Evolutionary conservation across 2,329 filamentous ascomycete genomes (phyloP).

Genomic region (Phyllosticta ampelicida): DNA sequence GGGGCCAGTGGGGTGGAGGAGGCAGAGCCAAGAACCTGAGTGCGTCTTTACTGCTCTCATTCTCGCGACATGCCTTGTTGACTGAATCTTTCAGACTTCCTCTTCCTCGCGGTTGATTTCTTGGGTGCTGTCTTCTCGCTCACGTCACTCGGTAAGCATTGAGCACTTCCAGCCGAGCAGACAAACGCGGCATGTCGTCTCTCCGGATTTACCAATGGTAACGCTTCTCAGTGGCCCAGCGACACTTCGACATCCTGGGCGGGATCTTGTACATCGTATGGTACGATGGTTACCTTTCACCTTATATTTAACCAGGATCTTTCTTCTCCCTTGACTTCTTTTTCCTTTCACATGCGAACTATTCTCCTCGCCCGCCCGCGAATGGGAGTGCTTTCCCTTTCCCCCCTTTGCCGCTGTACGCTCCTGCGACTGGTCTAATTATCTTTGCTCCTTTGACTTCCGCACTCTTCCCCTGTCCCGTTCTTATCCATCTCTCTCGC

Average conservation of each 20-base stretch:
- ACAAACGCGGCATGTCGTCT: not conserved
- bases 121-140: conserved; percentile 53
- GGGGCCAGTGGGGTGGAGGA: conserved; percentile 50
- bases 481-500: not conserved
- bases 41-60: conserved; percentile 17
- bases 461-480: not conserved
- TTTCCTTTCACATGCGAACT: not conserved
- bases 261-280: conserved; percentile 50
- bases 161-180: no score
- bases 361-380: not conserved
- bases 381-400: not conserved
- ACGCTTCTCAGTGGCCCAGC: conserved; percentile 42
- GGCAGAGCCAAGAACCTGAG: conserved; percentile 53
- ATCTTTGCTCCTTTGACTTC: no score
- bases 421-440: not conserved
- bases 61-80: not conserved
- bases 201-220: not conserved
- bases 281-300: conserved; percentile 27
- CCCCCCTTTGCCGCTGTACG: not conserved
- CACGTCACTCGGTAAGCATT: conserved; percentile 45
- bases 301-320: not conserved
- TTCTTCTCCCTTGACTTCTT: not conserved
- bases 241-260: conserved; percentile 50
- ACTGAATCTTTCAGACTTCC: conserved; percentile 31
- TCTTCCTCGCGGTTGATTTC: conserved; percentile 51